Percentiles rank a stretch among this genome's conserved stretches.
phyloP scores from a whole-genome alignment of 257 asterid genomes.

The Solanum boliviense region DNA sequence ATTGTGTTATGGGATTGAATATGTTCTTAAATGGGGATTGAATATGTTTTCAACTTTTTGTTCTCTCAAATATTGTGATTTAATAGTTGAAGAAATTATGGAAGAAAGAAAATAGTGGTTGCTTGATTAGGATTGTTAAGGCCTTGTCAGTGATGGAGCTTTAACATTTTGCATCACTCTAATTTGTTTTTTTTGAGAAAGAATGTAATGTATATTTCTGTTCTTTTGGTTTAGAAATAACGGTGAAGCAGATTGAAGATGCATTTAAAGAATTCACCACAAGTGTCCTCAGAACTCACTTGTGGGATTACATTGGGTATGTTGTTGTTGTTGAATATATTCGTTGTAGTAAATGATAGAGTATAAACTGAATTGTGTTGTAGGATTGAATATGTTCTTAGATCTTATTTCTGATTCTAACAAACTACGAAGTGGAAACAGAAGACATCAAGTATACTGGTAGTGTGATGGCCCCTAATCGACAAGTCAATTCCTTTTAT shows the following conservation, averaged over 20 bases:
- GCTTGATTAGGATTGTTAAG: not conserved
- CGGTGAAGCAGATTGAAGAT: slow-evolving; percentile 83
- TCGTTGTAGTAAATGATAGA: too few relatives aligned
- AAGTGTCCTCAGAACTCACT: too few relatives aligned
- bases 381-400: too few relatives aligned
- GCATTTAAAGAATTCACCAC: slow-evolving; percentile 81
- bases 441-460: not conserved
- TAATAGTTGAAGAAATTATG: not conserved
- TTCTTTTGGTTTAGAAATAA: slow-evolving; percentile 46
- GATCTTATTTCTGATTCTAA: not conserved
- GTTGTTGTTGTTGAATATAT: too few relatives aligned
- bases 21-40: not conserved
- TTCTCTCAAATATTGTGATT: not conserved
- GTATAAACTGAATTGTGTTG: too few relatives aligned
- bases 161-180: not conserved
- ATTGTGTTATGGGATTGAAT: not conserved
- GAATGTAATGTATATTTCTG: not conserved
- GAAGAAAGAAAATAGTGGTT: not conserved
- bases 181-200: not conserved
- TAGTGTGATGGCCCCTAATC: not conserved
- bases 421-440: not conserved
- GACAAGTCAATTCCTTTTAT: not conserved
- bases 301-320: too few relatives aligned
- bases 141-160: not conserved
- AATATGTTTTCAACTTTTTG: not conserved